Conservation (phyloP, 345 rosid genomes). For the Citrus reticulata region DNA sequence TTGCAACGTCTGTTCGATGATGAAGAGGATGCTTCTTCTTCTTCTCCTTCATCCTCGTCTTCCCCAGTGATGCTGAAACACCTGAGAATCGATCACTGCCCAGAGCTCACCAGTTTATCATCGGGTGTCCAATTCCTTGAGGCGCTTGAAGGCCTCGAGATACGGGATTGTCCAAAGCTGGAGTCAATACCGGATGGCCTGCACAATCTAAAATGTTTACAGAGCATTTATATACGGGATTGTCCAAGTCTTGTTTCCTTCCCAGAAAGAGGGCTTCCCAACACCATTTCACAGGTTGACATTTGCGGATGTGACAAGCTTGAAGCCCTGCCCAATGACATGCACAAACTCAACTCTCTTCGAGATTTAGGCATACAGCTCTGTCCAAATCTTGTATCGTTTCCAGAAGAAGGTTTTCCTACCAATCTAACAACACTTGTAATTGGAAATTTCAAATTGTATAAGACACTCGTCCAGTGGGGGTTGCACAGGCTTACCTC, state of each 20-base stretch:
- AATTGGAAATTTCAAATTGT: background rate
- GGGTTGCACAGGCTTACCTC: background rate
- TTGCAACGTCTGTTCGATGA: background rate
- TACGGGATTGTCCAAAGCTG: rapidly evolving
- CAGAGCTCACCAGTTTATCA: background rate
- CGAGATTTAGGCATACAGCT: no score
- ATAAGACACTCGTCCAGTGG: background rate
- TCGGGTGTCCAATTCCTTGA: background rate
- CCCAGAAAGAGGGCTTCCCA: background rate
- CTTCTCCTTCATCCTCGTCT: background rate
- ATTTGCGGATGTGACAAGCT: no score
- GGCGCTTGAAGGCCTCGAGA: background rate
- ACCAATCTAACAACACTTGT: background rate
- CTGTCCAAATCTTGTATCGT: background rate
- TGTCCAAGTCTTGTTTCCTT: background rate
- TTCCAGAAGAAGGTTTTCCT: background rate
- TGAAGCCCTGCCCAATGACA: background rate
- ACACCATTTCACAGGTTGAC: background rate
- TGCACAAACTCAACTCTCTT: background rate
- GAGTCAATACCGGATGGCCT: background rate
- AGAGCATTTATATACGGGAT: rapidly evolving
- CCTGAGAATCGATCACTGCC: background rate
- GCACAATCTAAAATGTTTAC: background rate
- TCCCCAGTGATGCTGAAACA: background rate
- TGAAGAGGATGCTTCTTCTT: background rate